Percentiles rank a stretch among this genome's conserved stretches.
Conservation (phyloP, 2,329 filamentous ascomycete species). For the Alternaria brassicae region DNA sequence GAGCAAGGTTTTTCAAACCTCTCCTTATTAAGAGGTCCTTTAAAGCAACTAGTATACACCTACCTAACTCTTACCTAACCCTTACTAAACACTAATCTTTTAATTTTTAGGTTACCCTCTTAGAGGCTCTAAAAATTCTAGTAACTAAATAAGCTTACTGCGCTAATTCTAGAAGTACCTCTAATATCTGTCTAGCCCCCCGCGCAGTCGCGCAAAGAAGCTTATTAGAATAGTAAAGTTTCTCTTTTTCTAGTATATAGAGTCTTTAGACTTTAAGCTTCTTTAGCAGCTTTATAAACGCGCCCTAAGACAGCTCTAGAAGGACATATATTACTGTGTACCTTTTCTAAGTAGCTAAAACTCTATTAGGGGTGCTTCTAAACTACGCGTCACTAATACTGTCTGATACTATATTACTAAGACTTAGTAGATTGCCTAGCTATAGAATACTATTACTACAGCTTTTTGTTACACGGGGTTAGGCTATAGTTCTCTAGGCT, state of each 20-base stretch:
- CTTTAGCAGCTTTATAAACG: background rate
- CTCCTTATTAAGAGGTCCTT: too few species aligned
- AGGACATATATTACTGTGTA: background rate
- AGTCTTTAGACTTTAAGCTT: background rate
- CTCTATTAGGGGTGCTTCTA: slow-evolving; percentile 7
- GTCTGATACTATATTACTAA: slow-evolving; percentile 7
- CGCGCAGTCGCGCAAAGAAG: background rate
- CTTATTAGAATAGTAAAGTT: too few species aligned
- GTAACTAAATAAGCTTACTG: background rate
- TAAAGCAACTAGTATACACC: too few species aligned
- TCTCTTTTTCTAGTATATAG: background rate
- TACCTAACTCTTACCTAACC: background rate
- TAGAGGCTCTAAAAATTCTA: background rate
- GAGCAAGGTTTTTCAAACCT: too few species aligned
- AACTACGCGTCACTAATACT: slow-evolving; percentile 1
- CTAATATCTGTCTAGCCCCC: too few species aligned
- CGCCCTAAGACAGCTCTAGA: background rate
- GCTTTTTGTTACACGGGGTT: too few species aligned
- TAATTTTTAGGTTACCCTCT: background rate
- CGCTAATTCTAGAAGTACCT: background rate
- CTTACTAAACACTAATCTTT: background rate
- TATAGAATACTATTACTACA: slow-evolving; percentile 4
- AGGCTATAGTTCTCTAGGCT: too few species aligned
- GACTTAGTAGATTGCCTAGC: slow-evolving; percentile 8
- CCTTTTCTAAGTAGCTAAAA: background rate